Conservation (phyloP, 345 rosid species). For the Cardamine resedifolia region DNA sequence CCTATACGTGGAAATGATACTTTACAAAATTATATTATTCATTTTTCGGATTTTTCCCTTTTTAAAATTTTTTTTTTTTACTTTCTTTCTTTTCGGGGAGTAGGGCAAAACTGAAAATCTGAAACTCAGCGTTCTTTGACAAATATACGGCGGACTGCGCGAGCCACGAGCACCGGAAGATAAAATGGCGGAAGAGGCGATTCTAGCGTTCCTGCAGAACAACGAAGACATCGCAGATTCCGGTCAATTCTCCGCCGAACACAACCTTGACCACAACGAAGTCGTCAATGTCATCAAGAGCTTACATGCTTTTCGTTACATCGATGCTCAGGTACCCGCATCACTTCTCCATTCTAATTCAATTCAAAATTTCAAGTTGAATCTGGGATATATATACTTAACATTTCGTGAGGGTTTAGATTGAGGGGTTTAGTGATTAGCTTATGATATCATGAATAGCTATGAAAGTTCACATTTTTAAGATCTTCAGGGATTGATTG, state of each 20-base stretch:
- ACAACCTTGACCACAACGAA: slow-evolving; percentile 60
- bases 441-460: no score
- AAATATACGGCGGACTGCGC: neutral
- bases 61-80: no score
- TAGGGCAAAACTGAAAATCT: neutral
- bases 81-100: neutral
- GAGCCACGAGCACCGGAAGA: neutral
- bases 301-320: slow-evolving; percentile 73
- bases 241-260: slow-evolving; percentile 58
- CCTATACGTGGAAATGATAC: no score
- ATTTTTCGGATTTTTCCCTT: no score
- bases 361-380: neutral
- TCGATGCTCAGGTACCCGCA: slow-evolving; percentile 56
- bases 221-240: slow-evolving; percentile 65
- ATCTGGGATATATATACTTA: no score
- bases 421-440: no score
- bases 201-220: slow-evolving; percentile 52
- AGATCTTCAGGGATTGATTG: no score
- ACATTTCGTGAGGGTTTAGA: no score
- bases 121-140: neutral
- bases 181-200: slow-evolving; percentile 71
- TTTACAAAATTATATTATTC: no score
- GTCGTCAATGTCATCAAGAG: slow-evolving; percentile 78
- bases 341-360: neutral
- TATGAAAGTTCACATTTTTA: no score